Base-by-base conservation (phyloP, 2,329 filamentous ascomycete genomes). In the Thelonectria olida region DNA sequence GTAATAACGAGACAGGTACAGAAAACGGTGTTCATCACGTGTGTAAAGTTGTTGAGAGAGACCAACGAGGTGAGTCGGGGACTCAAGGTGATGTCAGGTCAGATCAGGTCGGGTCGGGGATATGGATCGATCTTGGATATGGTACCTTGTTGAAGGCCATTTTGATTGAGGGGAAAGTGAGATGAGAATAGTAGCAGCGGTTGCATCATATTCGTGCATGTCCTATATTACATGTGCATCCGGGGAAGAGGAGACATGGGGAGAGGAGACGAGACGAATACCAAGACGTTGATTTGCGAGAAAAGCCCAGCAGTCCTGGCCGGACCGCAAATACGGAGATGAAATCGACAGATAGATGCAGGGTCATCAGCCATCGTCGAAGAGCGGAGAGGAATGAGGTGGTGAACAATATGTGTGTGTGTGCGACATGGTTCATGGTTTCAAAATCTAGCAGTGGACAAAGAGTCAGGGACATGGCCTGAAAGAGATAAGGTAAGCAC, bases 381-480 rank as follows among this genome's bases (percentile, higher is more conserved):
- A 25, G 15, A 19, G 41, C n/a, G 17, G 27, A 34, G 19, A 25
- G 13, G 22, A 28, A 20, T 10, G 10, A 15, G 20, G 45, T 17
- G 23, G 23, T 22, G 23, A 31, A 34, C 15, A 34, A n/a, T 15
- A 10, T 22, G 39, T 42, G 39, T 22, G 39, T 34, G 39, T 42
- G 19, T 23, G 17, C 13, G 22, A 38, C 41, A 54, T 36, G 52
- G 28, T 47, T 27, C 41, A 47, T 28, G 39, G 39, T 45, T 31
- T 39, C n/a, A 42, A 2, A 41, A 25, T 27, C 45, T 15, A 15
- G n/a, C 38, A 39, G 36, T 22, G 31, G 28, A 42, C 56, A 59
- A 34, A n/a, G n/a, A n/a, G n/a, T n/a, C n/a, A n/a, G n/a, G 56
- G 49, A 49, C 42, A 59, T 22, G 56, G 56, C 28, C 38, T 41